These are phyloP conservation scores for Celoporthe dispersa DNA, from an alignment of 2,329 filamentous ascomycete genomes.

Conservation along the genomic window DNA sequence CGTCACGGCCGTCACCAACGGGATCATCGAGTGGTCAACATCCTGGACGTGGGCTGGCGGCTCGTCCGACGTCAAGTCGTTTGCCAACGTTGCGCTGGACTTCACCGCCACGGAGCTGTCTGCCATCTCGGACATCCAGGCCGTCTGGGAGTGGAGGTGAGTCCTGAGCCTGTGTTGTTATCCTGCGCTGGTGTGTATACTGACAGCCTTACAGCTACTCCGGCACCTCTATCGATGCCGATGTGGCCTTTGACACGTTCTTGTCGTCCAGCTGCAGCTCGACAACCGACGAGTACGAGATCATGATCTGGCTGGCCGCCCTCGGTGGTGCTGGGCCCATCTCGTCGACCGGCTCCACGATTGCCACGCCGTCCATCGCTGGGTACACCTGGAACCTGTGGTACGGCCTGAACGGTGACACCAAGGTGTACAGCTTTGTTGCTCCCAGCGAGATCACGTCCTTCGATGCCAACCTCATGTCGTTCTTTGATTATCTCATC, in stretches of 20 bases:
- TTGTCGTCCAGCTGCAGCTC: slow-evolving; percentile 50
- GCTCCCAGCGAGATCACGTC: slow-evolving; percentile 46
- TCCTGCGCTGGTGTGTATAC: neutral
- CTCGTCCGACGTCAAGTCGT: slow-evolving; percentile 48
- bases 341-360: slow-evolving; percentile 52
- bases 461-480: slow-evolving; percentile 61
- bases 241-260: slow-evolving; percentile 67
- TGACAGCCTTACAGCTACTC: slow-evolving; percentile 37
- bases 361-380: slow-evolving; percentile 58
- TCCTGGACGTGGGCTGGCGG: slow-evolving; percentile 49
- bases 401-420: slow-evolving; percentile 60
- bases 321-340: slow-evolving; percentile 64
- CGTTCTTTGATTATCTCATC: slow-evolving; percentile 62
- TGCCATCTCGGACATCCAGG: slow-evolving; percentile 40
- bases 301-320: slow-evolving; percentile 67
- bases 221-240: slow-evolving; percentile 46
- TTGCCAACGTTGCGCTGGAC: slow-evolving; percentile 46
- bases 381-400: slow-evolving; percentile 61
- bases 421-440: slow-evolving; percentile 62
- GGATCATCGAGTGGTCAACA: slow-evolving; percentile 47
- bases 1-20: slow-evolving; percentile 41
- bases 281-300: slow-evolving; percentile 56
- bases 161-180: no score
- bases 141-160: slow-evolving; percentile 45
- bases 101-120: slow-evolving; percentile 40